A percentile compares a stretch with the other conserved stretches of the same genome.
Evolutionary conservation across 2,329 filamentous ascomycete species (phyloP).

Genomic region (Onygenales sp.): DNA sequence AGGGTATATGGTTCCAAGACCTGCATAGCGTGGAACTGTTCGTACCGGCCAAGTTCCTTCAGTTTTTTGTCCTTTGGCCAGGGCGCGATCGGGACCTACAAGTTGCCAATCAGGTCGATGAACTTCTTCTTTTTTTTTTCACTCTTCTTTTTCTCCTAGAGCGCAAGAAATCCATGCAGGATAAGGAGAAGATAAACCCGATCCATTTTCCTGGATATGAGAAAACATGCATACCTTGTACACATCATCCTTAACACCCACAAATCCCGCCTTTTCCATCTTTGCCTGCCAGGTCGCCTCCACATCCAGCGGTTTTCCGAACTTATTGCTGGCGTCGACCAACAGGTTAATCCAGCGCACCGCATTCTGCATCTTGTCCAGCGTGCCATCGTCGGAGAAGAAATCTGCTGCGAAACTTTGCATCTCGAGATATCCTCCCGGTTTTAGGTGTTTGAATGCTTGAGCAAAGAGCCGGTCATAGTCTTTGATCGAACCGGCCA

Average conservation of each 20-base stretch:
- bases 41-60: neutral
- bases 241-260: constrained; percentile 42
- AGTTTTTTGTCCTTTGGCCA: constrained; percentile 2
- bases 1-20: constrained; percentile 9
- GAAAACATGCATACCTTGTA: constrained; percentile 45
- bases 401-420: constrained; percentile 24
- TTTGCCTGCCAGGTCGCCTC: constrained; percentile 30
- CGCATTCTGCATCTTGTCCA: neutral
- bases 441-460: constrained; percentile 25
- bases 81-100: constrained; percentile 23
- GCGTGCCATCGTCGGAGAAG: constrained; percentile 22
- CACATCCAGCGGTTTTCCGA: constrained; percentile 25
- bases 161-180: too few species aligned
- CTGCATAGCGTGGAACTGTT: constrained; percentile 6
- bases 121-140: neutral
- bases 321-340: constrained; percentile 14
- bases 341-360: neutral
- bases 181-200: too few species aligned
- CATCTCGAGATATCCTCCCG: constrained; percentile 43
- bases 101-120: constrained; percentile 25
- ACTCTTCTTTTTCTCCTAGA: too few species aligned
- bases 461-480: constrained; percentile 11
- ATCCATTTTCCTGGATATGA: too few species aligned
- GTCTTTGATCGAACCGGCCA: constrained; percentile 14
- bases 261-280: constrained; percentile 45